Conservation (phyloP, 805 yeast genomes). For the Myxozyma vanderwaltii region DNA sequence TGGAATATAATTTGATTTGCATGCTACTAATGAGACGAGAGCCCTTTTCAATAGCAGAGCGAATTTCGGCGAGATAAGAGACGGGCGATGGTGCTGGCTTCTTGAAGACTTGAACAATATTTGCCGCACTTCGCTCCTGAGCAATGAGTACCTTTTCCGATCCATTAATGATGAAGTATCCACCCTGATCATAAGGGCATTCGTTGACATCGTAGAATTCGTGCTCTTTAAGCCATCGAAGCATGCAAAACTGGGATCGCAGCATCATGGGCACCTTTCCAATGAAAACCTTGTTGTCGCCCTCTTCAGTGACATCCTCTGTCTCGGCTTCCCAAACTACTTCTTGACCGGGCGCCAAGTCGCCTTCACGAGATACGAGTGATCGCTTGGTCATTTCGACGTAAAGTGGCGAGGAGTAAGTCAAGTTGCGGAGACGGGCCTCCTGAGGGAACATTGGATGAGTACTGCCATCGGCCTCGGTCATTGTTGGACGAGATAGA, state of each 20-base stretch:
- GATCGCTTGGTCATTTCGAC: constrained; percentile 94
- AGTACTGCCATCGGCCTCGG: constrained; percentile 99
- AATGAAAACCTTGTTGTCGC: constrained; percentile 80
- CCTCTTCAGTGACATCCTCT: constrained; percentile 57
- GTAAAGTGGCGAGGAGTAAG: constrained; percentile 93
- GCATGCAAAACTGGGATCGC: constrained; percentile 92
- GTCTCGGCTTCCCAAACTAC: constrained; percentile 60
- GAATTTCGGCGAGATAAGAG: constrained; percentile 92
- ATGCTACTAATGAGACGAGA: constrained; percentile 89
- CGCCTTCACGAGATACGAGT: constrained; percentile 76
- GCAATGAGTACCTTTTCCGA: constrained; percentile 98
- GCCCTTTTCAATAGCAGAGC: constrained; percentile 97
- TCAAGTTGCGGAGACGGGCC: constrained; percentile 92
- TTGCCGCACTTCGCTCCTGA: constrained; percentile 98
- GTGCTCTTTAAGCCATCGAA: constrained; percentile 84
- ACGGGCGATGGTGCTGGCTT: constrained; percentile 97
- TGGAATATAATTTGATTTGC: constrained; percentile 89
- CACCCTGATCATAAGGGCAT: constrained; percentile 99
- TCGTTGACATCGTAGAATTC: constrained; percentile 95
- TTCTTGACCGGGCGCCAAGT: constrained; percentile 52
- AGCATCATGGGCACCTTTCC: constrained; percentile 99
- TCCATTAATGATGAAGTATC: constrained; percentile 97
- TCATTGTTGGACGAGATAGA: constrained; percentile 95
- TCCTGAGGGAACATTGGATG: constrained; percentile 98
- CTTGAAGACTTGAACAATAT: constrained; percentile 96